These are phyloP conservation scores for Pedinophyceae sp. DNA, from an alignment of 139 green algal species.

Conservation along the genomic window DNA sequence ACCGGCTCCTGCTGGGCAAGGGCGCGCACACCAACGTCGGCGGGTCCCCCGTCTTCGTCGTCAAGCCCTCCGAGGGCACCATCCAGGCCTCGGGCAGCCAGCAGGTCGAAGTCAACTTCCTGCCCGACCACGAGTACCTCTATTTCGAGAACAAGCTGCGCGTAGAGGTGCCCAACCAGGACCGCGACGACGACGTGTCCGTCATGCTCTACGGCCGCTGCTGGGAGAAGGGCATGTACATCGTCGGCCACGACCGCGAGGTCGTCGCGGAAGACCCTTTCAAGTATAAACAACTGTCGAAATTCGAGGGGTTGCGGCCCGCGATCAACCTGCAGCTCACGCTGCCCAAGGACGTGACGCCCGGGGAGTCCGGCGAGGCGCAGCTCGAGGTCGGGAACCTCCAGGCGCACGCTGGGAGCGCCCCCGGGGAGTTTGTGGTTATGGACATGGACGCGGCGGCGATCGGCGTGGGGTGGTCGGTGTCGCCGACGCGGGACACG, in stretches of 20 bases:
- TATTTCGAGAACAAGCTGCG: constrained; percentile 25
- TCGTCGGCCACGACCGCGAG: constrained; percentile 18
- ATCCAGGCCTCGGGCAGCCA: constrained; percentile 13
- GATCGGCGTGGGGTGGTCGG: not conserved
- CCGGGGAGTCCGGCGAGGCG: not conserved
- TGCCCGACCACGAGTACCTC: constrained; percentile 19
- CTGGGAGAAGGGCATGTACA: constrained; percentile 29
- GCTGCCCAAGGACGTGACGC: not conserved
- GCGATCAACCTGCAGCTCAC: not conserved
- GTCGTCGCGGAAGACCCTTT: constrained; percentile 19
- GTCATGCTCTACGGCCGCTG: constrained; percentile 16
- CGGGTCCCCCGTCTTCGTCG: constrained; percentile 14
- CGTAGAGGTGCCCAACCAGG: constrained; percentile 35
- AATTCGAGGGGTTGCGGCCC: not conserved
- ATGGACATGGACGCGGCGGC: not conserved
- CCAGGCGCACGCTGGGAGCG: not conserved
- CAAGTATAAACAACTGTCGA: constrained; percentile 5
- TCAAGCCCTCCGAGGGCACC: constrained; percentile 17
- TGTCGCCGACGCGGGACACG: not conserved
- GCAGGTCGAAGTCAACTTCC: constrained; percentile 26
- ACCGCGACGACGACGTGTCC: constrained; percentile 17
- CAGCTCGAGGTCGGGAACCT: not conserved
- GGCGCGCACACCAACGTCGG: constrained; percentile 2
- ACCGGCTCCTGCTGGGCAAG: not conserved
- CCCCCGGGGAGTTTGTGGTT: not conserved